Evolutionary conservation across 768 basidiomycete genomes (phyloP).

Genomic region (Agaricus blazei): DNA sequence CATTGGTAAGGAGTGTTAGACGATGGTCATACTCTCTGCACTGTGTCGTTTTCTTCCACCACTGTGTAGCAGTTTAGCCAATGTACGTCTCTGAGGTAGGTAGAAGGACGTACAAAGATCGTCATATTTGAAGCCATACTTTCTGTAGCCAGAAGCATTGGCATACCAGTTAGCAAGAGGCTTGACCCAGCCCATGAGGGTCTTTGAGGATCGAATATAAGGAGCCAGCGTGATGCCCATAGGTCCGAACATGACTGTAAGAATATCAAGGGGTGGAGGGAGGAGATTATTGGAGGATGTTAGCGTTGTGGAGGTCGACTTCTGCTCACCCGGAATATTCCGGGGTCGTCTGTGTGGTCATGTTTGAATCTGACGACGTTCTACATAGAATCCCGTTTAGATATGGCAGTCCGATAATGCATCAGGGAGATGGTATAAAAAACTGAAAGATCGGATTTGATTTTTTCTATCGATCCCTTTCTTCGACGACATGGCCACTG

Average conservation of each 20-base stretch:
- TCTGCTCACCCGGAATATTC: slow-evolving; percentile 28
- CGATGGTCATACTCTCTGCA: slow-evolving; percentile 60
- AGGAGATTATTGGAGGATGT: slow-evolving; percentile 11
- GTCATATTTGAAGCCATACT: slow-evolving; percentile 88
- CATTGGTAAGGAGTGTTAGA: not conserved
- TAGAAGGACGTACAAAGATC: slow-evolving; percentile 71
- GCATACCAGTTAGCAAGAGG: slow-evolving; percentile 85
- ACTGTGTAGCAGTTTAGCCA: slow-evolving; percentile 35
- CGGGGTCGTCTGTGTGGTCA: slow-evolving; percentile 33
- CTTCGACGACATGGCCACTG: slow-evolving; percentile 55
- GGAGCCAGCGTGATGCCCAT: slow-evolving; percentile 76
- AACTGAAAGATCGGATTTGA: slow-evolving; percentile 16
- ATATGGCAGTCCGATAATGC: slow-evolving; percentile 11
- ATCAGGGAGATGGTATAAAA: slow-evolving; percentile 11
- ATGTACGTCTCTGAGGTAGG: slow-evolving; percentile 9
- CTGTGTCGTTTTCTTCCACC: slow-evolving; percentile 70
- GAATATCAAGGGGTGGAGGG: not conserved
- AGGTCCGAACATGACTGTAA: slow-evolving; percentile 48
- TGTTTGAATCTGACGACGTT: slow-evolving; percentile 28
- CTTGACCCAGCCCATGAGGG: slow-evolving; percentile 62
- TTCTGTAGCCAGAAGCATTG: slow-evolving; percentile 74
- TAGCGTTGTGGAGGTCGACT: slow-evolving; percentile 8
- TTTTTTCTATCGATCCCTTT: slow-evolving; percentile 16
- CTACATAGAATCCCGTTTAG: slow-evolving; percentile 9
- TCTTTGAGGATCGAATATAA: slow-evolving; percentile 62